Evolutionary conservation across 2,329 filamentous ascomycete species (phyloP), one percentile per base, ranked within the genome.

Genomic region (Fusarium cyanostomum): DNA sequence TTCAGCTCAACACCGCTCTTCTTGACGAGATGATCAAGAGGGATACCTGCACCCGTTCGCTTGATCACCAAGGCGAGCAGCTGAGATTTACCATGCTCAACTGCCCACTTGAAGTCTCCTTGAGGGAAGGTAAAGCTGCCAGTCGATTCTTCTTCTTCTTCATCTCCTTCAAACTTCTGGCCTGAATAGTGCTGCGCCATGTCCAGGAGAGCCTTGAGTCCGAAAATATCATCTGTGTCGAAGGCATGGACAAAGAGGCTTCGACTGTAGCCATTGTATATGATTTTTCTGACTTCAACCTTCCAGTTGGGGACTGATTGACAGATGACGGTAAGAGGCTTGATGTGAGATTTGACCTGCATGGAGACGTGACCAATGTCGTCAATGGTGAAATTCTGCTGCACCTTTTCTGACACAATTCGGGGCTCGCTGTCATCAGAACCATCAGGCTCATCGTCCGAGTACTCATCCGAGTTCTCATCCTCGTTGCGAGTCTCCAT

Each of bases 341-440:
- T 81, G 8, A 83, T 76, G 13, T 80, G 76, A 54, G 89, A 91
- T 71, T 91, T 88, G 56, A 92, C 89, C 52, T 89, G 82, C 70
- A 84, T 88, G 0, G 85, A 86, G 5, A 90, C 80, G 63, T 91
- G 84, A 0, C 90, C 90, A 55, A 95, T 82, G 66, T 92, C 87
- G 13, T 95, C 90, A 49, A 94, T 84, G 0, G 92, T 95, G 72
- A 91, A 92, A 31, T 84, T 80, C 11, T 89, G 85, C 64, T 89
- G 84, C 26, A 92, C 77, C 35, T 88, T 79, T 57, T 89, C 83
- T 13, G 77, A 77, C 43, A 80, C 77, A 35, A 86, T 80, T 7
- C 77, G 77, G 15, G 80, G 80, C 38, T 78, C 75, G 5, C 75
- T 73, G 2, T 74, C 77, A 1, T 77, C 48, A 8, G 66, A 49